Evolutionary conservation across 768 basidiomycete species (phyloP), one percentile per base, ranked within the genome.

Genomic region (Serendipita indica): DNA sequence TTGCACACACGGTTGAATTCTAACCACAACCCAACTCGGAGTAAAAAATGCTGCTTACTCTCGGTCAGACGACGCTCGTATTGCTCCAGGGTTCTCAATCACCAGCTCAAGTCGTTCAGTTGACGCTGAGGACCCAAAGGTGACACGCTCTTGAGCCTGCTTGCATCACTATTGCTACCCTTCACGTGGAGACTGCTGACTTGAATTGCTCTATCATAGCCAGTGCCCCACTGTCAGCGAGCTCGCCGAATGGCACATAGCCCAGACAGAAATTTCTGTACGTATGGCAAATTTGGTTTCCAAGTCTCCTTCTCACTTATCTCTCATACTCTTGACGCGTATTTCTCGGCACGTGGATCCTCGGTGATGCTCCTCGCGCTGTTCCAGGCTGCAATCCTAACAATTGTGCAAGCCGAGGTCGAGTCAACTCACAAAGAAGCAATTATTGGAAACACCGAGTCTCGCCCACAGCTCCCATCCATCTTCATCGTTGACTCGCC

Each of bases 191-290:
- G 35, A n/a, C 35, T 10, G 35, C n/a, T 10, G 10, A 37, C 10
- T 37, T 37, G n/a, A 37, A 10, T n/a, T n/a, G 10, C 35, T 10
- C n/a, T 37, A 10, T 37, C 35, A n/a, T 10, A 10, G 10, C 10
- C 35, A 37, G 35, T 37, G 35, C n/a, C 49, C 49, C n/a, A 54
- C 49, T 7, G 49, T 54, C 10, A 54, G 32, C 16, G 49, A 54
- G n/a, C 3, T 54, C 12, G 49, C 49, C 49, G 25, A 18, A 30
- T 54, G 4, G 16, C 49, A 54, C n/a, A 18, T 54, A 4, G 3
- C 49, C n/a, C 49, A 33, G n/a, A 12, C 10, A 7, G 16, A 54
- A 10, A 30, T 54, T 33, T 54, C 49, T 54, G 49, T 54, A 2
- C 22, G 30, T 18, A 4, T 37, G 35, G 10, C 35, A n/a, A n/a